These are phyloP conservation scores for Tuber borchii DNA, from an alignment of 495 filamentous ascomycete species.

Conservation along the genomic window DNA sequence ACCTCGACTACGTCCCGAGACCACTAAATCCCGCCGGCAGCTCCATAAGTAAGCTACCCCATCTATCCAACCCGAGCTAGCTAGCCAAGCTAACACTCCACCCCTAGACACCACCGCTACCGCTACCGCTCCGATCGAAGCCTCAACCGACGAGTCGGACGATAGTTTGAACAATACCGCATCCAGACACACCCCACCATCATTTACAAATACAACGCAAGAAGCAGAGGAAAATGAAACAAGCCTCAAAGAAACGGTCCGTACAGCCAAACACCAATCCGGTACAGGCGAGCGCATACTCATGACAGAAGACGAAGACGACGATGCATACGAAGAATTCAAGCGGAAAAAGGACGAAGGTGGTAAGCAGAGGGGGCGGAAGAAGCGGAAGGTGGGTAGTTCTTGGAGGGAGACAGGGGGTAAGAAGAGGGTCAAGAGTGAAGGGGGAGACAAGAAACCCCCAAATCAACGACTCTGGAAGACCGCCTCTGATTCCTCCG, in stretches of 20 bases:
- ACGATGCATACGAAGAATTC: constrained; percentile 42
- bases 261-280: constrained; percentile 22
- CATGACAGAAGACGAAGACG: constrained; percentile 41
- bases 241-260: constrained; percentile 10
- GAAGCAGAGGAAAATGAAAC: neutral
- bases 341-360: constrained; percentile 35
- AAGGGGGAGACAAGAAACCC: constrained; percentile 12
- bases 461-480: neutral
- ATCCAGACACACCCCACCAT: neutral
- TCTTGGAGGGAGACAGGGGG: neutral
- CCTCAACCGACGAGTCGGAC: neutral
- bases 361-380: constrained; percentile 4
- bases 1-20: neutral
- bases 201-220: neutral
- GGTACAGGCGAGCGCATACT: constrained; percentile 28
- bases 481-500: neutral
- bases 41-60: neutral
- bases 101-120: neutral
- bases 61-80: neutral
- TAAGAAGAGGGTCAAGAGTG: constrained; percentile 12
- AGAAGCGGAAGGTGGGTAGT: constrained; percentile 20
- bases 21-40: neutral
- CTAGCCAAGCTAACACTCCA: neutral
- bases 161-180: neutral
- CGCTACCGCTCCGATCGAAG: neutral